Base-by-base conservation (phyloP, 345 rosid species). In the Euphorbia lathyris region DNA sequence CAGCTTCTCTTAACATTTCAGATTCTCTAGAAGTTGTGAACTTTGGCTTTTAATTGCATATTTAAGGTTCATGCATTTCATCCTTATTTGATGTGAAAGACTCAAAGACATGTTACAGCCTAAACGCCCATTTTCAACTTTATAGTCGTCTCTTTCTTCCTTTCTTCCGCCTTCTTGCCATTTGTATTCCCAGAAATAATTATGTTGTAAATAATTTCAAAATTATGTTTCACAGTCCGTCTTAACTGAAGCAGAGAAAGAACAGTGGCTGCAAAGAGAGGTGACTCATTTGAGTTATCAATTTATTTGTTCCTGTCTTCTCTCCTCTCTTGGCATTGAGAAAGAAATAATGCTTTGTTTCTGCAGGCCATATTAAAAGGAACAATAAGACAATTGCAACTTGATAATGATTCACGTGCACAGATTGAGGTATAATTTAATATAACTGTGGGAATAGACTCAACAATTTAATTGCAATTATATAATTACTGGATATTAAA, bases 301-400 rank as follows among this genome's bases (percentile, higher is more conserved):
- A n/a, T 25, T 67, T 58, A 22, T 60, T 60, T 58, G 6, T 22
- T 25, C 25, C 19, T 5, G 4, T 48, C 23, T 30, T 30, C 57
- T 47, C 50, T 58, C 40, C 20, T 16, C 34, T 73, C 53, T 50
- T 61, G 40, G 17, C 0, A 50, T 43, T 58, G 45, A 62, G 63
- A 14, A 20, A 23, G 71, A n/a, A 30, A 64, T 66, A 2, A n/a
- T 14, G 47, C 68, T 65, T 26, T 32, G 48, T 65, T 70, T 60
- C 43, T 68, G 58, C 84, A 90, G 96, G 84, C 72, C 58, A 48
- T 66, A 68, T 72, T 86, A 50, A 84, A 85, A 81, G 87, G 82
- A 67, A 75, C 82, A 32, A 47, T 81, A 72, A 81, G 77, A 80
- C 81, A 73, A 52, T 67, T 87, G 23, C 79, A 60, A 59, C 68